Percentiles rank a stretch among this genome's conserved stretches.
Conservation (phyloP, 805 yeast species). For the Ogataea nonfermentans region DNA sequence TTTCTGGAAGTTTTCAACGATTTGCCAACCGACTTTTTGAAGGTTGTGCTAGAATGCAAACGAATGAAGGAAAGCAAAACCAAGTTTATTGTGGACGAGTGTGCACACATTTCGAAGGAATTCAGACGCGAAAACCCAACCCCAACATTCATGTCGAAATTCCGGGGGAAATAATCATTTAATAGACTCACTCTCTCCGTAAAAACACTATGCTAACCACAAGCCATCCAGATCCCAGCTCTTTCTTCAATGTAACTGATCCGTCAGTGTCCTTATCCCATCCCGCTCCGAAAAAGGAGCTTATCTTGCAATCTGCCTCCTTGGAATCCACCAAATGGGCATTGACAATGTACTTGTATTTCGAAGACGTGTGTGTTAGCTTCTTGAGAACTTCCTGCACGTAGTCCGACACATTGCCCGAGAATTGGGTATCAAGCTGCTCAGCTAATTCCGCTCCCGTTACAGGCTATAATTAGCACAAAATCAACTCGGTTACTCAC, state of each 20-base stretch:
- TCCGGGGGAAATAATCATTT: slow-evolving; percentile 7
- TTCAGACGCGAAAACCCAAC: slow-evolving; percentile 13
- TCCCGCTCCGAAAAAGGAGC: slow-evolving; percentile 47
- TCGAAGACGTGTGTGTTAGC: slow-evolving; percentile 46
- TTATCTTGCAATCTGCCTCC: slow-evolving; percentile 30
- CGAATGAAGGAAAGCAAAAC: slow-evolving; percentile 29
- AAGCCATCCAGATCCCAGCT: slow-evolving; percentile 17
- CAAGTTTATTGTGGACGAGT: slow-evolving; percentile 28
- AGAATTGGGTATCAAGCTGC: slow-evolving; percentile 9
- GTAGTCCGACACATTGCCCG: slow-evolving; percentile 5
- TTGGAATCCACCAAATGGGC: slow-evolving; percentile 35
- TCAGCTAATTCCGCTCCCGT: slow-evolving; percentile 17
- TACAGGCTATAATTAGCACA: slow-evolving; percentile 21
- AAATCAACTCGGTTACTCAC: slow-evolving; percentile 12
- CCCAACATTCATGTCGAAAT: slow-evolving; percentile 22
- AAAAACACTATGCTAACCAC: slow-evolving; percentile 36
- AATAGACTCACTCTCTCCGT: slow-evolving; percentile 8
- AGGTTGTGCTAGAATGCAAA: slow-evolving; percentile 56
- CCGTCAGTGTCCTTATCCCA: slow-evolving; percentile 64
- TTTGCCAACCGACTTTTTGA: slow-evolving; percentile 69
- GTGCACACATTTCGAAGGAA: slow-evolving; percentile 17
- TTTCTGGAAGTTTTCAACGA: slow-evolving; percentile 69
- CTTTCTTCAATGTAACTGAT: slow-evolving; percentile 37
- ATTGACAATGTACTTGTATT: slow-evolving; percentile 55
- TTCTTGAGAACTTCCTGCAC: slow-evolving; percentile 9